Percentiles rank a stretch among this genome's conserved stretches.
Conservation (phyloP, 306 rosid species). For the Cucurbita pepo region DNA sequence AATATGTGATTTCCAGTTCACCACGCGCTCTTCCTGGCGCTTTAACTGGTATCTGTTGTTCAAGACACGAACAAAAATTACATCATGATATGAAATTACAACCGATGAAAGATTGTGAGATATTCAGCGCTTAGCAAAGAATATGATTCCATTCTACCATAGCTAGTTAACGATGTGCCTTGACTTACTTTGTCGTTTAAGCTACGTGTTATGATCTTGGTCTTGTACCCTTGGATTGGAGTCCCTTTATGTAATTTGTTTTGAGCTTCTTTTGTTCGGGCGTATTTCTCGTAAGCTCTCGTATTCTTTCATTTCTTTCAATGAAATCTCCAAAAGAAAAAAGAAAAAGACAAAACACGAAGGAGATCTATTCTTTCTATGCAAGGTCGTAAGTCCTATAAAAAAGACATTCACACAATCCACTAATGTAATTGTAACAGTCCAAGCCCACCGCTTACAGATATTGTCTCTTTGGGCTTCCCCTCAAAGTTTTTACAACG, state of each 20-base stretch:
- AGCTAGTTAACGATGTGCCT: not conserved
- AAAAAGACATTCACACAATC: not conserved
- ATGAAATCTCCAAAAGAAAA: too few relatives aligned
- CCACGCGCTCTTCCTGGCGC: slow-evolving; percentile 93
- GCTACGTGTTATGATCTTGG: too few relatives aligned
- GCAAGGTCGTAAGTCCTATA: not conserved
- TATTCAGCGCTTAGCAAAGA: not conserved
- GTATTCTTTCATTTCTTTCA: too few relatives aligned
- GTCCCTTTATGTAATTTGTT: too few relatives aligned
- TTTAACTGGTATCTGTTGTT: slow-evolving; percentile 62
- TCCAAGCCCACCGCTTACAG: too few relatives aligned
- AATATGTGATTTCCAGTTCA: slow-evolving; percentile 66
- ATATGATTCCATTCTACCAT: not conserved
- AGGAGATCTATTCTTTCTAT: not conserved
- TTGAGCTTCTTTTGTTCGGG: too few relatives aligned
- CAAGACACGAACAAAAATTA: slow-evolving; percentile 4
- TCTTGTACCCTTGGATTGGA: too few relatives aligned
- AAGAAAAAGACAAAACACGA: not conserved
- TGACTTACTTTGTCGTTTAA: too few relatives aligned
- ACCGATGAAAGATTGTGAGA: not conserved
- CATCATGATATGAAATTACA: not conserved
- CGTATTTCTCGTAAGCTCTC: too few relatives aligned
- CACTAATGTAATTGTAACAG: not conserved
- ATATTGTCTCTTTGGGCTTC: too few relatives aligned
- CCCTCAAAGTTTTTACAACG: too few relatives aligned